Evolutionary conservation across 257 asterid genomes (phyloP).

Genomic region (Ocimum tenuiflorum): DNA sequence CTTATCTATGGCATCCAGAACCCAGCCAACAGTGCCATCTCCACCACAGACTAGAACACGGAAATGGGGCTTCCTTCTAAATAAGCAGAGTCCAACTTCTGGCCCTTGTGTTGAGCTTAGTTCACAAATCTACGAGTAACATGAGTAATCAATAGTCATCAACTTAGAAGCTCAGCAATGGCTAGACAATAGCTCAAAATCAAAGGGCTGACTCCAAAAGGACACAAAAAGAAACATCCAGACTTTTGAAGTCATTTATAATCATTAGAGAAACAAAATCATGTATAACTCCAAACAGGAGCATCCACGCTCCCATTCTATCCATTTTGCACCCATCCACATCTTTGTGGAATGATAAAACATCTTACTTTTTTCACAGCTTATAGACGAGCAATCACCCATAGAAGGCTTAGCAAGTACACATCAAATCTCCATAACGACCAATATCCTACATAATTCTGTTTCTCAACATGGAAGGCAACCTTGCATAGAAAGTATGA

Average conservation of each 20-base stretch:
- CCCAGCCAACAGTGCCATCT: constrained; percentile 99
- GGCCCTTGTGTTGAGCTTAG: constrained; percentile 87
- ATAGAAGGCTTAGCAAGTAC: background rate
- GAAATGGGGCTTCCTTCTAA: constrained; percentile 78
- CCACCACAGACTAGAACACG: constrained; percentile 92
- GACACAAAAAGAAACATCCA: background rate
- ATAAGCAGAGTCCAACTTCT: constrained; percentile 78
- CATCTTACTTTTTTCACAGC: background rate
- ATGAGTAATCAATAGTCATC: background rate
- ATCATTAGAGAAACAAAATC: background rate
- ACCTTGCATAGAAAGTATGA: background rate
- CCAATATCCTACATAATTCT: background rate
- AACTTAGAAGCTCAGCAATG: background rate
- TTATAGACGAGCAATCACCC: background rate
- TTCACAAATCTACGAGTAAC: constrained; percentile 49
- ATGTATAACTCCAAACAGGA: background rate
- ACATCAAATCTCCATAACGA: background rate
- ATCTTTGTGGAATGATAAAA: background rate
- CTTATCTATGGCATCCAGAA: constrained; percentile 77
- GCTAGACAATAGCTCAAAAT: background rate
- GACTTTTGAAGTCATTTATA: background rate
- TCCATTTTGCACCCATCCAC: background rate
- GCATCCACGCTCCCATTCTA: background rate
- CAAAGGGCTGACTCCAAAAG: background rate
- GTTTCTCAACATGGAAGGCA: background rate